Conservation (phyloP, 1,284 basidiomycete species). For the Kwoniella shivajii region DNA sequence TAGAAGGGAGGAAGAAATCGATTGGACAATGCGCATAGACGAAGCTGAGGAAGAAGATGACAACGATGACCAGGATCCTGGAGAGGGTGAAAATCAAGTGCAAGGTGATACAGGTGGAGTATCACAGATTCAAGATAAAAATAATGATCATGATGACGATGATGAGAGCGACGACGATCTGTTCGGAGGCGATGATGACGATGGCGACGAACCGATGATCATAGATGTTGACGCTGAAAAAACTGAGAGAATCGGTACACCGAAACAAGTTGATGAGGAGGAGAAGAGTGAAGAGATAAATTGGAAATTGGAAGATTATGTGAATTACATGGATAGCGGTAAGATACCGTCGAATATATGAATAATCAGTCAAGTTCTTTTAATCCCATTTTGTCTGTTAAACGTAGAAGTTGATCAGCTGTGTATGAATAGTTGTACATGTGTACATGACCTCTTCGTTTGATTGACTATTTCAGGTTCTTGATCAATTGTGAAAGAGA, state of each 20-base stretch:
- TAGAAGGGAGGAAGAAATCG: slow-evolving; percentile 30
- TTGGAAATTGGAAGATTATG: slow-evolving; percentile 41
- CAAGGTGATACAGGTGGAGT: slow-evolving; percentile 7
- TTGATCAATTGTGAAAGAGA: no score
- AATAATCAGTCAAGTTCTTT: no score
- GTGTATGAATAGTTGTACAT: no score
- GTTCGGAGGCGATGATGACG: slow-evolving; percentile 28
- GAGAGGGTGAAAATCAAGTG: slow-evolving; percentile 22
- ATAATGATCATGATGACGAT: slow-evolving; percentile 15
- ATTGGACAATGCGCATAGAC: slow-evolving; percentile 37
- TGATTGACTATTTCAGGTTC: no score
- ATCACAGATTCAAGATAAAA: neutral
- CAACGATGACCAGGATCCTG: slow-evolving; percentile 23
- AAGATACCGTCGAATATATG: neutral
- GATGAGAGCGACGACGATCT: slow-evolving; percentile 30
- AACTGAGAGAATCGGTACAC: neutral
- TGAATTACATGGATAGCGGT: slow-evolving; percentile 42
- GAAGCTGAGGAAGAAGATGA: slow-evolving; percentile 28
- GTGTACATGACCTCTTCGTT: no score
- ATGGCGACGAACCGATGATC: slow-evolving; percentile 19
- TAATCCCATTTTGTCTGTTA: no score
- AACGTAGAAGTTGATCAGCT: neutral
- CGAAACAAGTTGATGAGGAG: neutral
- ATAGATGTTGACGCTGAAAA: slow-evolving; percentile 16
- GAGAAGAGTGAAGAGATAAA: slow-evolving; percentile 19